phyloP scores from a whole-genome alignment of 208 protist species.

The Leishmania aethiopica region DNA sequence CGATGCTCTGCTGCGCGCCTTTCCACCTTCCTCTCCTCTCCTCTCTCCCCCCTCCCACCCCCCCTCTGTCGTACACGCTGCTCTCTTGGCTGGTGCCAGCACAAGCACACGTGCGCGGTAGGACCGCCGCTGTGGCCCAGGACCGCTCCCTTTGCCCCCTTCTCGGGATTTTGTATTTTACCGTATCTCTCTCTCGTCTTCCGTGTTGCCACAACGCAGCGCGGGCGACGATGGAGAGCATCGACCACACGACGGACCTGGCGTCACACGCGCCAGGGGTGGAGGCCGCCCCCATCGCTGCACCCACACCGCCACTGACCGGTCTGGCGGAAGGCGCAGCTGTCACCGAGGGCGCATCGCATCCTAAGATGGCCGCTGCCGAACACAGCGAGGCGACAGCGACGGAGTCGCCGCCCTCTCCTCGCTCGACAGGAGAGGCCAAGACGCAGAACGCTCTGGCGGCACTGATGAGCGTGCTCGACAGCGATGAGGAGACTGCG shows the following conservation, averaged over 20 bases:
- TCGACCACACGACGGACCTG: not conserved
- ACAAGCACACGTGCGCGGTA: not conserved
- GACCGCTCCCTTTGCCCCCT: too few relatives aligned
- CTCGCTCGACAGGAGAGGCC: not conserved
- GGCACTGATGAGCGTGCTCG: conserved; percentile 26
- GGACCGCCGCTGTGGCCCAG: too few relatives aligned
- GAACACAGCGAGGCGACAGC: not conserved
- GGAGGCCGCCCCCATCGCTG: not conserved
- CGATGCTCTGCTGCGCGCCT: not conserved
- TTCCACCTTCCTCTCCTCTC: too few relatives aligned
- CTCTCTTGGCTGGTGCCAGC: not conserved
- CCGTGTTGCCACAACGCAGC: not conserved
- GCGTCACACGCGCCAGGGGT: not conserved
- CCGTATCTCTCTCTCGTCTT: not conserved
- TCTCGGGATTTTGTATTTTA: not conserved
- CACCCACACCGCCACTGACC: not conserved
- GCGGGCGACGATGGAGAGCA: not conserved
- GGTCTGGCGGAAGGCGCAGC: not conserved
- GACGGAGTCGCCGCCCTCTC: not conserved
- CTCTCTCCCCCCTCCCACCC: not conserved
- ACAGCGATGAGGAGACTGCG: conserved; percentile 1
- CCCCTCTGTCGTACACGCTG: not conserved
- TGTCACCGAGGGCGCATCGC: not conserved
- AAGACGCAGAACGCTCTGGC: conserved; percentile 14
- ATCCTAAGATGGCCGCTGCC: not conserved